Percentiles rank a stretch among this genome's conserved stretches.
Evolutionary conservation across 768 basidiomycete genomes (phyloP).

Genomic region (Phallus indusiatus): DNA sequence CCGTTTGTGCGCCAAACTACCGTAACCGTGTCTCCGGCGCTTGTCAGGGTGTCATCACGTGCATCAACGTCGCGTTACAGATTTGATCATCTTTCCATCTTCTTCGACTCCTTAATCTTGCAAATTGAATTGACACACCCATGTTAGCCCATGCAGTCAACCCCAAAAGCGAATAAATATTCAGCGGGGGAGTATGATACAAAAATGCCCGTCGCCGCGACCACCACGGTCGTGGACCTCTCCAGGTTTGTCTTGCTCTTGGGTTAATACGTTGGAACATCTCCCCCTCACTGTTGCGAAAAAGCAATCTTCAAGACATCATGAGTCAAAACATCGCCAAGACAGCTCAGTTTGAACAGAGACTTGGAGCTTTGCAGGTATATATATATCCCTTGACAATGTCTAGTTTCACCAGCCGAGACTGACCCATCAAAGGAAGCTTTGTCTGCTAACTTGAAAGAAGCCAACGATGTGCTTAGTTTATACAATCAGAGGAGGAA

Average conservation of each 20-base stretch:
- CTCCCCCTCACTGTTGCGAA: neutral
- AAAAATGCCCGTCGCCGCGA: neutral
- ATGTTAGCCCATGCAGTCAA: too few relatives aligned
- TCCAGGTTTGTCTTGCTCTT: neutral
- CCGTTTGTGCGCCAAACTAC: too few relatives aligned
- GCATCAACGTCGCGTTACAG: too few relatives aligned
- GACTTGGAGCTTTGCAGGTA: neutral
- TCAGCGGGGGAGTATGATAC: neutral
- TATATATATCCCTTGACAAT: neutral
- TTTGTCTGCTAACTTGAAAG: neutral
- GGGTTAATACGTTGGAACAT: neutral
- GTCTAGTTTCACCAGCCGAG: neutral
- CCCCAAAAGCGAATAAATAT: too few relatives aligned
- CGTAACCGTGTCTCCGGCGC: too few relatives aligned
- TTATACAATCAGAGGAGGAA: slow-evolving; percentile 2
- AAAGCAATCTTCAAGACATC: neutral
- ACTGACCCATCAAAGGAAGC: neutral
- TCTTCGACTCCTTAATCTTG: too few relatives aligned
- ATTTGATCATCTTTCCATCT: too few relatives aligned
- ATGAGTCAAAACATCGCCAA: slow-evolving; percentile 6
- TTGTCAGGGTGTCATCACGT: too few relatives aligned
- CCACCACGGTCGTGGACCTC: neutral
- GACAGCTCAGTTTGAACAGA: neutral
- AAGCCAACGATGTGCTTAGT: neutral
- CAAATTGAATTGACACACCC: too few relatives aligned